Evolutionary conservation across 257 asterid genomes (phyloP).

Genomic region (Plectranthus barbatus): DNA sequence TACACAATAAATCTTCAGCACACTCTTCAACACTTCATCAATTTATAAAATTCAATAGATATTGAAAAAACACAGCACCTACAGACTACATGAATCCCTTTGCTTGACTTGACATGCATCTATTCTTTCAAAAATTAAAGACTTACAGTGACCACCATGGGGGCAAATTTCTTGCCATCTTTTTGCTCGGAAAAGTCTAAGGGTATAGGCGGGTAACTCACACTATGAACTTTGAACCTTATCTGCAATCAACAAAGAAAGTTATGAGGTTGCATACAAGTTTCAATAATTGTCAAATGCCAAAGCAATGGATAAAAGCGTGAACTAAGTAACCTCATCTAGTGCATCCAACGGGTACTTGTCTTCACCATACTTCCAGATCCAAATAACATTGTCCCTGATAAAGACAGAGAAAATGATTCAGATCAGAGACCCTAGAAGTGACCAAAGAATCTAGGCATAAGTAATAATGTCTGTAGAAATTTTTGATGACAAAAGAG

Average conservation of each 20-base stretch:
- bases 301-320: background rate
- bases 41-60: background rate
- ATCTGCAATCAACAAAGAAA: slow-evolving; percentile 25
- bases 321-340: slow-evolving; percentile 53
- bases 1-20: background rate
- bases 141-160: slow-evolving; percentile 48
- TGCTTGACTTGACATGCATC: background rate
- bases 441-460: too few species aligned
- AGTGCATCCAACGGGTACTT: slow-evolving; percentile 48
- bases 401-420: background rate
- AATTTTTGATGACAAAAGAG: slow-evolving; percentile 1
- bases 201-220: slow-evolving; percentile 67
- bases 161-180: slow-evolving; percentile 34
- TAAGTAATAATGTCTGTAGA: background rate
- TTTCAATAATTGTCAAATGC: background rate
- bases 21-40: background rate
- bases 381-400: slow-evolving; percentile 49
- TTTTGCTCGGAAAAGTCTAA: slow-evolving; percentile 32
- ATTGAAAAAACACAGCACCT: background rate
- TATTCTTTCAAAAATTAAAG: background rate
- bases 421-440: background rate
- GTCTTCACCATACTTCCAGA: slow-evolving; percentile 51
- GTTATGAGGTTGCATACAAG: background rate
- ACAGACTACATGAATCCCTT: background rate
- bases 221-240: slow-evolving; percentile 35